Conservation (phyloP, 345 rosid genomes). For the Cardamine occulta region DNA sequence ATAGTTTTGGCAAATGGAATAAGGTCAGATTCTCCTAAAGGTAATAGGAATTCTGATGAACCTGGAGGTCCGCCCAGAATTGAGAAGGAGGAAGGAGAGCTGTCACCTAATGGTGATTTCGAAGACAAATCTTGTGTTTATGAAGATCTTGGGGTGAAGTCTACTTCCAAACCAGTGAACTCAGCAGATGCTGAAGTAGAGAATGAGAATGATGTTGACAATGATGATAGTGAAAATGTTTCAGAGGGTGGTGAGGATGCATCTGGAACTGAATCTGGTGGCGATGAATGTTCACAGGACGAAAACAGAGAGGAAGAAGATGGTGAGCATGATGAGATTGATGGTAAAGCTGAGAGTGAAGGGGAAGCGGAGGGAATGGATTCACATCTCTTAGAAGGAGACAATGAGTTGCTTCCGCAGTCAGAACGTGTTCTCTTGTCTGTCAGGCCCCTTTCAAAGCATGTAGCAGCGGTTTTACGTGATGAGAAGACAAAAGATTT, state of each 20-base stretch:
- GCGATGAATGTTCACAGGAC: conserved; percentile 79
- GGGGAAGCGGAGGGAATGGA: conserved; percentile 70
- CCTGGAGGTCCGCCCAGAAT: conserved; percentile 54
- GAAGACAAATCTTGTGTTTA: conserved; percentile 66
- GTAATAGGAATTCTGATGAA: conserved; percentile 46
- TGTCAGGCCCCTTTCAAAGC: conserved; percentile 82
- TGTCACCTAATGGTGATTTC: conserved; percentile 80
- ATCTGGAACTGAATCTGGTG: conserved; percentile 81
- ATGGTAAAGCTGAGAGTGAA: conserved; percentile 90
- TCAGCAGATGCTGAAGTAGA: conserved; percentile 56
- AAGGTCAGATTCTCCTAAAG: conserved; percentile 42
- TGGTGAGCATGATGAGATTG: conserved; percentile 68
- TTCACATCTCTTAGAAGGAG: conserved; percentile 58
- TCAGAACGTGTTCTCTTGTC: conserved; percentile 64
- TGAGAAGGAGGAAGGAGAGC: conserved; percentile 96
- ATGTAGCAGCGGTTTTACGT: conserved; percentile 52
- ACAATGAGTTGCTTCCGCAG: conserved; percentile 49
- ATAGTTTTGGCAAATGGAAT: conserved; percentile 46
- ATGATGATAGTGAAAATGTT: conserved; percentile 78
- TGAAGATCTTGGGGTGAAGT: conserved; percentile 53
- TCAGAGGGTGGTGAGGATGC: conserved; percentile 81
- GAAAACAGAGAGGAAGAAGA: conserved; percentile 85
- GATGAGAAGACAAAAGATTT: conserved; percentile 50
- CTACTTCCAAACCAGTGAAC: conserved; percentile 49
- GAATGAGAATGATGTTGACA: conserved; percentile 76